Evolutionary conservation across 2,329 filamentous ascomycete genomes (phyloP).

Genomic region (Neodidymelliopsis sp.): DNA sequence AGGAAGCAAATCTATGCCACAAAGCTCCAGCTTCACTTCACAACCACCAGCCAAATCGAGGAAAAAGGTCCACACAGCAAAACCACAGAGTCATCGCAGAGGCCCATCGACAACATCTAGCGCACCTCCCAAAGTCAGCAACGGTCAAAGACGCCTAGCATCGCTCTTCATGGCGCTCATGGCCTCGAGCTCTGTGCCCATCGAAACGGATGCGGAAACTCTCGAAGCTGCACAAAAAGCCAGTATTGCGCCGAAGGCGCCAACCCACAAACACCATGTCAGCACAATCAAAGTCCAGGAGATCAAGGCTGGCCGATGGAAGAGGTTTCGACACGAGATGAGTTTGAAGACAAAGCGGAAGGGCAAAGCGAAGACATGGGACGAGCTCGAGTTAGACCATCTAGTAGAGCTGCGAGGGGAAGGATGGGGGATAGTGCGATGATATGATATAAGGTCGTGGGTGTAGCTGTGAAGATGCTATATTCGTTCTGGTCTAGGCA

Average conservation of each 20-base stretch:
- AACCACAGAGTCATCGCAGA: background rate
- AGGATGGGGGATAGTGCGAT: constrained; percentile 63
- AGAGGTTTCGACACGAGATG: constrained; percentile 23
- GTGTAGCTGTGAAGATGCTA: too few species aligned
- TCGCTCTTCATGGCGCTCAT: constrained; percentile 29
- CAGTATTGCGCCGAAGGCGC: constrained; percentile 13
- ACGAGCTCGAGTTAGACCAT: constrained; percentile 10
- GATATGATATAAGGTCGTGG: background rate
- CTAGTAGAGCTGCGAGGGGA: constrained; percentile 78
- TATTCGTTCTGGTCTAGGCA: too few species aligned
- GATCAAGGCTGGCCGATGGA: constrained; percentile 22
- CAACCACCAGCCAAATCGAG: too few species aligned
- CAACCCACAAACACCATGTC: constrained; percentile 2
- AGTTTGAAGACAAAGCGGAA: constrained; percentile 19
- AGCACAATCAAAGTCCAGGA: constrained; percentile 8
- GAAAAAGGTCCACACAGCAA: too few species aligned
- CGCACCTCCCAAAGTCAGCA: constrained; percentile 6
- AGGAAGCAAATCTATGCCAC: constrained; percentile 7
- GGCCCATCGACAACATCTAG: background rate
- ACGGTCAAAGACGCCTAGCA: constrained; percentile 23
- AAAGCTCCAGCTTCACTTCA: too few species aligned
- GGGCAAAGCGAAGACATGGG: constrained; percentile 6
- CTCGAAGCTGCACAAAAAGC: constrained; percentile 24
- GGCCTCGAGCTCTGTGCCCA: constrained; percentile 24
- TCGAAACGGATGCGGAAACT: constrained; percentile 27